Evolutionary conservation across 2,329 filamentous ascomycete species (phyloP).

Genomic region (Alternaria brassicicola): DNA sequence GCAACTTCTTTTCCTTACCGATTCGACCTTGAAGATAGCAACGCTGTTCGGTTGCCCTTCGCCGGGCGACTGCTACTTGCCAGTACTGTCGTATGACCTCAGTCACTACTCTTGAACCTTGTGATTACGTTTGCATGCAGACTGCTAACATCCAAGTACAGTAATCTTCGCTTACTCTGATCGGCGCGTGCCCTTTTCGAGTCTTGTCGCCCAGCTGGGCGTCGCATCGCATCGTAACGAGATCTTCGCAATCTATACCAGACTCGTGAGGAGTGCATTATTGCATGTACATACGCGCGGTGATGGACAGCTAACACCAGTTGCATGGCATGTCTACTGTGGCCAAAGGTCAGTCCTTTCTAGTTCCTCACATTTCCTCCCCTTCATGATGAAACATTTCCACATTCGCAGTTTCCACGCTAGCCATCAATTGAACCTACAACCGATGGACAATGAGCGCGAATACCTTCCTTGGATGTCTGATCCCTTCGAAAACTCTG

Average conservation of each 20-base stretch:
- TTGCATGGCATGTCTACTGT: not conserved
- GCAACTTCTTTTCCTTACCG: conserved; percentile 86
- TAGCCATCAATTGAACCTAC: conserved; percentile 71
- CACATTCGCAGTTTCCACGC: conserved; percentile 90
- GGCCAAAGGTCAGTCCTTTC: conserved; percentile 40
- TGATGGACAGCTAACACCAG: not conserved
- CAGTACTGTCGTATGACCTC: conserved; percentile 82
- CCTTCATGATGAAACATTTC: conserved; percentile 73
- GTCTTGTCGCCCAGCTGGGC: not conserved
- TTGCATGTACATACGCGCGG: not conserved
- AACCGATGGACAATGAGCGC: conserved; percentile 69
- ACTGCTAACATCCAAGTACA: conserved; percentile 19
- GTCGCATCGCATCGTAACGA: not conserved
- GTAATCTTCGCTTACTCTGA: conserved; percentile 5
- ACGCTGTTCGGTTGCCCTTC: conserved; percentile 68
- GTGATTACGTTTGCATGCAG: conserved; percentile 5
- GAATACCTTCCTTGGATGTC: conserved; percentile 76
- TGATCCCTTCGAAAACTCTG: conserved; percentile 52
- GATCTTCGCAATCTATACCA: not conserved
- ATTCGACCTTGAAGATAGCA: conserved; percentile 85
- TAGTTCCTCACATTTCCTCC: conserved; percentile 18
- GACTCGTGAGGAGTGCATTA: not conserved
- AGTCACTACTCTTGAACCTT: not conserved
- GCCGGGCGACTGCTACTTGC: conserved; percentile 82
- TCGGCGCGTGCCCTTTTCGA: not conserved